Conservation (phyloP, 75 land plant genomes). For the Cryptomeria japonica region DNA sequence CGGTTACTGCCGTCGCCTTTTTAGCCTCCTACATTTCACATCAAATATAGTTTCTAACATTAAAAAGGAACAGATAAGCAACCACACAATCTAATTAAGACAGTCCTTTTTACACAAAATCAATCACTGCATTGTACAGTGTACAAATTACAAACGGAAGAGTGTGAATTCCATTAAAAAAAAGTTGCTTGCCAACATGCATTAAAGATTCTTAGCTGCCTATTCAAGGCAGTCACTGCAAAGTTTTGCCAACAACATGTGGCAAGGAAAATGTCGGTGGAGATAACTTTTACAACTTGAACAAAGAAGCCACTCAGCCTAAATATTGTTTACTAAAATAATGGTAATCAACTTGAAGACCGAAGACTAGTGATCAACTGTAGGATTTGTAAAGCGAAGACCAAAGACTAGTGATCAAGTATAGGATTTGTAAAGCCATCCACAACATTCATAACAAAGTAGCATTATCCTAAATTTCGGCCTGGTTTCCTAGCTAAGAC, state of each 20-base stretch:
- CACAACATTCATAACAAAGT: neutral
- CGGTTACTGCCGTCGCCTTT: conserved; percentile 60
- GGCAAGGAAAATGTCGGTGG: neutral
- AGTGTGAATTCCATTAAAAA: neutral
- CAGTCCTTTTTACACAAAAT: neutral
- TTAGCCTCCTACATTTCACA: conserved; percentile 68
- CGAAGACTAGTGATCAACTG: neutral
- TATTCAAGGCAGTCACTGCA: neutral
- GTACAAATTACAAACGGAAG: neutral
- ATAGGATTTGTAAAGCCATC: neutral
- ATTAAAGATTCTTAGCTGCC: neutral
- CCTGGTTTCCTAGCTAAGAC: neutral
- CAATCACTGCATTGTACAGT: neutral
- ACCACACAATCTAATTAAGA: neutral
- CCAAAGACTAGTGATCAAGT: neutral
- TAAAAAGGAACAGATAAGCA: neutral
- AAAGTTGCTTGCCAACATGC: neutral
- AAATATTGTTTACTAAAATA: neutral
- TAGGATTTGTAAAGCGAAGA: neutral
- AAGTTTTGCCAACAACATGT: neutral
- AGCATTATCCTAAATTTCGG: neutral
- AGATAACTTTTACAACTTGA: neutral
- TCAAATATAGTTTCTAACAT: neutral
- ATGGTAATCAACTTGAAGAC: neutral
- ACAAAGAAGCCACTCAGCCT: neutral